Evolutionary conservation across 169 alveolate species (phyloP).

Genomic region (Neospora caninum): DNA sequence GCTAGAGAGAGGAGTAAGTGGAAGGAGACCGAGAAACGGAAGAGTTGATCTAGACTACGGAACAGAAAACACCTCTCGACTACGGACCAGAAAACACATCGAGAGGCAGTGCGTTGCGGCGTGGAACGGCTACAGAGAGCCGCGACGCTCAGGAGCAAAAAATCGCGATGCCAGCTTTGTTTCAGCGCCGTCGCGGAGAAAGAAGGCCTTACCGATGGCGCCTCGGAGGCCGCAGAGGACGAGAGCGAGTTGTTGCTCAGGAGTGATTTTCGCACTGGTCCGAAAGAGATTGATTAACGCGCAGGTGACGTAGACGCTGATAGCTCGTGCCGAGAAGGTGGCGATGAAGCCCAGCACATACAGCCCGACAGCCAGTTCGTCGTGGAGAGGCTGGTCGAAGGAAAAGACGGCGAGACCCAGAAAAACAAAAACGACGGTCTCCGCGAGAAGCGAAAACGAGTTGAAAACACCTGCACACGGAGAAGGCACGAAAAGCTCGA

Average conservation of each 20-base stretch:
- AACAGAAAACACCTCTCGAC: no score
- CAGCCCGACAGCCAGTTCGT: constrained; percentile 21
- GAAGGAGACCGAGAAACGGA: no score
- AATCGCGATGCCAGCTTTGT: no score
- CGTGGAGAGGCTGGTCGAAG: constrained; percentile 51
- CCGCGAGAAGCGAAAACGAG: constrained; percentile 65
- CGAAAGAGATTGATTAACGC: constrained; percentile 61
- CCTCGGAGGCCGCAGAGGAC: constrained; percentile 70
- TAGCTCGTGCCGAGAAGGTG: constrained; percentile 48
- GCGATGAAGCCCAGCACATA: constrained; percentile 13
- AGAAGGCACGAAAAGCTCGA: background rate
- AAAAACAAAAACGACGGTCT: constrained; percentile 63
- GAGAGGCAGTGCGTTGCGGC: no score
- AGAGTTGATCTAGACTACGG: no score
- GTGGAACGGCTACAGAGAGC: no score
- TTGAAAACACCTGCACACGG: constrained; percentile 54
- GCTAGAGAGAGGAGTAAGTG: no score
- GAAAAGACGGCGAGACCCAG: constrained; percentile 70
- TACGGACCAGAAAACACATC: no score
- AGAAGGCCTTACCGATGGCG: constrained; percentile 57
- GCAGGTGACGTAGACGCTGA: constrained; percentile 60
- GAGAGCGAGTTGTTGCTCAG: constrained; percentile 56
- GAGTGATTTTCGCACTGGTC: constrained; percentile 36
- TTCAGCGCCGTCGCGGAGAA: no score
- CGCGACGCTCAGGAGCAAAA: no score